phyloP scores from a whole-genome alignment of 2,329 filamentous ascomycete genomes.

The Colletotrichum sp. region DNA sequence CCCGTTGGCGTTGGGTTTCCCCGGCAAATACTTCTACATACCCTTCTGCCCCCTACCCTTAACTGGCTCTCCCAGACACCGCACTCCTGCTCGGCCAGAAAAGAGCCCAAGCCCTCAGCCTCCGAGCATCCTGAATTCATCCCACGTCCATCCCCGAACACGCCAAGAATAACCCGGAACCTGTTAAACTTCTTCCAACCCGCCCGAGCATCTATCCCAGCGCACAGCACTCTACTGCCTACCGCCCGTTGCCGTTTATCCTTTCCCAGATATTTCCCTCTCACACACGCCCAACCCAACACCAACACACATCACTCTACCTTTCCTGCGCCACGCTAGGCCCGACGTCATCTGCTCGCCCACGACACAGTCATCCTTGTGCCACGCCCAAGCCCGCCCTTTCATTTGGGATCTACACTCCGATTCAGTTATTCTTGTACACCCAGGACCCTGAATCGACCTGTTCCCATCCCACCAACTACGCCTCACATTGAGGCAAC shows the following conservation, averaged over 20 bases:
- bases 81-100: neutral
- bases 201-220: conserved; percentile 10
- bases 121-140: conserved; percentile 16
- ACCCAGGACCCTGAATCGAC: conserved; percentile 18
- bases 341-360: conserved; percentile 21
- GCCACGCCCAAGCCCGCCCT: conserved; percentile 6
- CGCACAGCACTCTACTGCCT: neutral
- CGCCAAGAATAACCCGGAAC: conserved; percentile 19
- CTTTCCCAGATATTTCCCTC: neutral
- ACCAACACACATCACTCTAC: neutral
- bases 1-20: neutral
- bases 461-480: neutral
- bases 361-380: neutral
- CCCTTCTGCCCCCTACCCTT: neutral
- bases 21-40: conserved; percentile 9
- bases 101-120: conserved; percentile 16
- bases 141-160: conserved; percentile 13
- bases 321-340: conserved; percentile 20
- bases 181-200: conserved; percentile 17
- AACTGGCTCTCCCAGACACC: neutral
- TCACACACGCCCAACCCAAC: neutral
- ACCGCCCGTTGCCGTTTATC: neutral
- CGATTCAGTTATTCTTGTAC: conserved; percentile 18
- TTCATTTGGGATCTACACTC: conserved; percentile 9
- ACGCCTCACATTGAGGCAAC: conserved; percentile 17